Base-by-base conservation (phyloP, 1,284 basidiomycete species). In the Tylopilus orsonianus region DNA sequence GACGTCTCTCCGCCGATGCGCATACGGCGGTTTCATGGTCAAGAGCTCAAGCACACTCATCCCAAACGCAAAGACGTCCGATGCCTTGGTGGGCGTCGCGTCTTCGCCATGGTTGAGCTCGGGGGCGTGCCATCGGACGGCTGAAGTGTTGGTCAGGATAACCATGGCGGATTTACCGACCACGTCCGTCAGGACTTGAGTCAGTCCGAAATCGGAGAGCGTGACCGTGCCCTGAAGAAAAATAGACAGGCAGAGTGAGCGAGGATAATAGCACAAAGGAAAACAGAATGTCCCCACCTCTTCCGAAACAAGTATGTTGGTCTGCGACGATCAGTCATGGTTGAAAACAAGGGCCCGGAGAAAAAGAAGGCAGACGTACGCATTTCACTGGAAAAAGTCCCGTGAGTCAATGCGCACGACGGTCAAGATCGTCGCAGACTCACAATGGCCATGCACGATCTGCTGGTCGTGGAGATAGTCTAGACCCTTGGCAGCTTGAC, bases 171-270 rank as follows among this genome's bases (percentile, higher is more conserved):
- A 57, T 48, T 61, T 72, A 42, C 77, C 74, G 1, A 77, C 75
- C 20, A 79, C 70, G 35, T 81, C 78, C 50, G 75, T 74, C 29
- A 83, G 70, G 26, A 80, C 65, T 56, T 78, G 80, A n/a, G 81
- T 74, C 66, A 82, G 75, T 27, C 80, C 80, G 56, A 83, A 83
- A 54, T 83, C 81, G 48, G 75, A 78, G 23, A 83, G 75, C 32
- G 76, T 67, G 19, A 80, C 75, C 53, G 75, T 64, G 8, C 70
- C 71, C 80, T 83, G 38, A 6, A 30, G 7, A 5, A 7, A 22
- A 14, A 9, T 6, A 5, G 16, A 18, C 2, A 5, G 23, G 34
- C 37, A 26, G 29, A 46, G 30, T 1, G 14, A 9, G 13, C 8
- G 27, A 16, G 13, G 1, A 6, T 4, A 22, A 16, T n/a, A 38